These are phyloP conservation scores for Globisporangium radiosum DNA, from an alignment of 352 stramenopile genomes.

Conservation along the genomic window DNA sequence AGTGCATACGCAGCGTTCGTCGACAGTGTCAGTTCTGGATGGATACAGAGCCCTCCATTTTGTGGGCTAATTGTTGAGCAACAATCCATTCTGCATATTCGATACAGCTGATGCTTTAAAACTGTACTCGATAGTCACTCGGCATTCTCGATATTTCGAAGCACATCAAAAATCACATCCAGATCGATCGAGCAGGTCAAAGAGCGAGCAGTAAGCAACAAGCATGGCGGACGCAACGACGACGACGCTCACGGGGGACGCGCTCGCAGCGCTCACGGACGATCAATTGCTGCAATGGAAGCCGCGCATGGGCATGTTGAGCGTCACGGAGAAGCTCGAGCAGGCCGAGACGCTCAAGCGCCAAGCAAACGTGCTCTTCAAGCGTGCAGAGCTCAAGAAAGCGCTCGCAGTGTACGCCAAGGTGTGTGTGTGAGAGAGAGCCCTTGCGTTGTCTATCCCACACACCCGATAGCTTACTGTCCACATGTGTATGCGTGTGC, in stretches of 20 bases:
- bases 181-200: not conserved
- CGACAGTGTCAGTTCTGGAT: no score
- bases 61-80: no score
- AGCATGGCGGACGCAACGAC: not conserved
- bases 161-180: not conserved
- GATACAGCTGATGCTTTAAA: no score
- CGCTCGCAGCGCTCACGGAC: slow-evolving; percentile 14
- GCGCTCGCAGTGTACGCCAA: slow-evolving; percentile 60
- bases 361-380: slow-evolving; percentile 71
- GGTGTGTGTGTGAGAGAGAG: slow-evolving; percentile 4
- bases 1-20: no score
- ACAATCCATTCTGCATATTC: no score
- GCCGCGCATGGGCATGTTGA: slow-evolving; percentile 53
- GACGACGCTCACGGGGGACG: no score
- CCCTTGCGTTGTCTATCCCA: not conserved
- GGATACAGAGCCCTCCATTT: no score
- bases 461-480: not conserved
- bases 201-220: not conserved
- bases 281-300: slow-evolving; percentile 56
- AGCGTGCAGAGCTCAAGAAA: slow-evolving; percentile 49
- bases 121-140: no score
- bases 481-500: slow-evolving; percentile 1
- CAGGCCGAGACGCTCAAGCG: slow-evolving; percentile 68
- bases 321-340: slow-evolving; percentile 67
- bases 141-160: not conserved